Conservation (phyloP, 1,284 basidiomycete species). For the Meripilus lineatus region DNA sequence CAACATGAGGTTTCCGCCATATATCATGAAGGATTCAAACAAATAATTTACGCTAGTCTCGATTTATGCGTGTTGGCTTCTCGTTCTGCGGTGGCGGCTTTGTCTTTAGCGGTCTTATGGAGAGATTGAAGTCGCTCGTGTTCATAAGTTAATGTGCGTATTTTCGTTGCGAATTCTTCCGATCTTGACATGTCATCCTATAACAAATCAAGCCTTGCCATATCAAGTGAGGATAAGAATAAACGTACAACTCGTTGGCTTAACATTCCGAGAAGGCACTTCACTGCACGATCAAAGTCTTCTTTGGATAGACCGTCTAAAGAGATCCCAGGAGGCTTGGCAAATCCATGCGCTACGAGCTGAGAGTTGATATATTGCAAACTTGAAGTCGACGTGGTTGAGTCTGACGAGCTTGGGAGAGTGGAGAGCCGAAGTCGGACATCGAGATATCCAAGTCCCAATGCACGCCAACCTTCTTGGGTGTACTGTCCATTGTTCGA, state of each 20-base stretch:
- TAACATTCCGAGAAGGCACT: constrained; percentile 76
- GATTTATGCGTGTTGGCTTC: constrained; percentile 73
- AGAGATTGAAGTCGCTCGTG: constrained; percentile 71
- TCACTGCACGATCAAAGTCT: constrained; percentile 64
- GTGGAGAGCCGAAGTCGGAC: constrained; percentile 26
- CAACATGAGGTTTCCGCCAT: neutral
- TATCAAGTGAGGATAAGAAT: neutral
- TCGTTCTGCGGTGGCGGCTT: constrained; percentile 63
- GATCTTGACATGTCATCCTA: constrained; percentile 80
- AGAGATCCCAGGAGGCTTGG: constrained; percentile 54
- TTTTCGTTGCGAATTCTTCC: constrained; percentile 71
- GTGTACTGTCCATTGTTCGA: constrained; percentile 19
- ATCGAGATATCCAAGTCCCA: constrained; percentile 27
- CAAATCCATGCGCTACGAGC: constrained; percentile 76
- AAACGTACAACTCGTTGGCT: constrained; percentile 71
- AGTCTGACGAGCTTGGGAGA: constrained; percentile 24
- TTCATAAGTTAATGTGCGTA: constrained; percentile 79
- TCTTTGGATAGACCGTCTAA: constrained; percentile 55
- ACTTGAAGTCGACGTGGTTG: constrained; percentile 26
- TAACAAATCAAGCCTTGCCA: neutral
- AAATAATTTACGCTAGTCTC: constrained; percentile 60
- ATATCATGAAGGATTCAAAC: constrained; percentile 25
- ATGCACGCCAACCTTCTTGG: constrained; percentile 26
- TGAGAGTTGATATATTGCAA: constrained; percentile 75
- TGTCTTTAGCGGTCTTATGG: constrained; percentile 51